Evolutionary conservation across 2,329 filamentous ascomycete genomes (phyloP).

Genomic region (Colletotrichum orbiculare): DNA sequence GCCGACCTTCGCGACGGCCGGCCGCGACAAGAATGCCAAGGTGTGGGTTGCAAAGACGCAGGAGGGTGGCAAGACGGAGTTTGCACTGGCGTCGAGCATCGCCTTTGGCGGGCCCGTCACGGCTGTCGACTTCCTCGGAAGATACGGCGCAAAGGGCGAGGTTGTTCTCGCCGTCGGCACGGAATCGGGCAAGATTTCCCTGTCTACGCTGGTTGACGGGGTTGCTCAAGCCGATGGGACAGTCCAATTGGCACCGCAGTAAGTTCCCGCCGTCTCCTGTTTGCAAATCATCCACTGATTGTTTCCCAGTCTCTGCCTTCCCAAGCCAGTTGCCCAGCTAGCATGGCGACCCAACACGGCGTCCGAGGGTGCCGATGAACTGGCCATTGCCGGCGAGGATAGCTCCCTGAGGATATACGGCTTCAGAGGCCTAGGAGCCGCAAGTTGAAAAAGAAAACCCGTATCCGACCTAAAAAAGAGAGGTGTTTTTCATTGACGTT

Average conservation of each 20-base stretch:
- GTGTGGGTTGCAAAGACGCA: conserved; percentile 65
- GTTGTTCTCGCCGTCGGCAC: conserved; percentile 67
- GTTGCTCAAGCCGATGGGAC: conserved; percentile 50
- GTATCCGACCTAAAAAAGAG: background rate
- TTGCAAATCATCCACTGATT: conserved; percentile 34
- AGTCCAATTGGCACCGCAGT: conserved; percentile 51
- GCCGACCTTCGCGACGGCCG: conserved; percentile 83
- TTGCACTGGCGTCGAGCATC: conserved; percentile 65
- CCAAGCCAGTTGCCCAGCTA: conserved; percentile 74
- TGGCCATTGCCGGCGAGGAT: conserved; percentile 71
- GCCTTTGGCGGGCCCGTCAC: conserved; percentile 72
- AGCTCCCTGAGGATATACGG: conserved; percentile 69
- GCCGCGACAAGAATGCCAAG: conserved; percentile 87
- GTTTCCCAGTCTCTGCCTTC: conserved; percentile 61
- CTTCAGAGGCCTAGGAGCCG: conserved; percentile 40
- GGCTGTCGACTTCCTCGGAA: conserved; percentile 72
- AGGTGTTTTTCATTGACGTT: conserved; percentile 16
- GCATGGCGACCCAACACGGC: conserved; percentile 70
- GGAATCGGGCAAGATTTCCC: conserved; percentile 61
- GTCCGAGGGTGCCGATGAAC: conserved; percentile 39
- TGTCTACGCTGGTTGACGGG: conserved; percentile 54
- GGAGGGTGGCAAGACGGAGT: conserved; percentile 50
- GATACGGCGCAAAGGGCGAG: conserved; percentile 42
- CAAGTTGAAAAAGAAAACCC: conserved; percentile 2
- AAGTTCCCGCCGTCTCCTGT: conserved; percentile 41